A percentile compares a stretch with the other conserved stretches of the same genome.
These are phyloP conservation scores for Cadophora malorum DNA, from an alignment of 2,329 filamentous ascomycete species.

Conservation along the genomic window DNA sequence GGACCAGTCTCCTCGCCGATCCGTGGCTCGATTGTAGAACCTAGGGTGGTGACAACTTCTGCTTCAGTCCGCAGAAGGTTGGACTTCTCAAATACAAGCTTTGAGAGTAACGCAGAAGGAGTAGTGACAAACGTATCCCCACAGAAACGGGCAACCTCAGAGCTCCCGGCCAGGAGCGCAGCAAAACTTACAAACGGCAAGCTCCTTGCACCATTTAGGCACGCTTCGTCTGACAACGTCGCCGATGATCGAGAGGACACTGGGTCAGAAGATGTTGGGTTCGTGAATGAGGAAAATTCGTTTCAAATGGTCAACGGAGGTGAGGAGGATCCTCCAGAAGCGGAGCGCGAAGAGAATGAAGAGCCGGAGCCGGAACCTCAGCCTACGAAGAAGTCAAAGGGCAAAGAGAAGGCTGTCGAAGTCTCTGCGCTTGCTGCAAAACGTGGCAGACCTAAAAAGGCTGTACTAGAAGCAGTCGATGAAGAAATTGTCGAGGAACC, in stretches of 20 bases:
- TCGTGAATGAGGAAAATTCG: slow-evolving; percentile 48
- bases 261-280: slow-evolving; percentile 57
- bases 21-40: slow-evolving; percentile 39
- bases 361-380: slow-evolving; percentile 31
- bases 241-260: slow-evolving; percentile 41
- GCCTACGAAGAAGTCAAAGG: slow-evolving; percentile 32
- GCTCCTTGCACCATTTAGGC: slow-evolving; percentile 26
- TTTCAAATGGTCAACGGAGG: slow-evolving; percentile 37
- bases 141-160: slow-evolving; percentile 34
- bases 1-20: slow-evolving; percentile 43
- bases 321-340: slow-evolving; percentile 43
- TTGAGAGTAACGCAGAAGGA: slow-evolving; percentile 28
- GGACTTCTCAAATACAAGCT: slow-evolving; percentile 42
- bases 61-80: slow-evolving; percentile 42
- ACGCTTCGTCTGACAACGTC: slow-evolving; percentile 18
- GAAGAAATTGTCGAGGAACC: slow-evolving; percentile 24
- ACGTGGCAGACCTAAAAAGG: slow-evolving; percentile 41
- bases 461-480: slow-evolving; percentile 21
- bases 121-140: slow-evolving; percentile 22
- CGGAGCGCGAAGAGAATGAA: slow-evolving; percentile 34
- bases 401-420: slow-evolving; percentile 39
- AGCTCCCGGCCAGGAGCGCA: slow-evolving; percentile 26
- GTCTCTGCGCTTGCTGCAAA: slow-evolving; percentile 38
- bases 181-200: slow-evolving; percentile 36
- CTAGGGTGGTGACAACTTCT: slow-evolving; percentile 36